Evolutionary conservation across 1,284 basidiomycete genomes (phyloP), one percentile per base, ranked within the genome.

Genomic region (Moesziomyces sp.): DNA sequence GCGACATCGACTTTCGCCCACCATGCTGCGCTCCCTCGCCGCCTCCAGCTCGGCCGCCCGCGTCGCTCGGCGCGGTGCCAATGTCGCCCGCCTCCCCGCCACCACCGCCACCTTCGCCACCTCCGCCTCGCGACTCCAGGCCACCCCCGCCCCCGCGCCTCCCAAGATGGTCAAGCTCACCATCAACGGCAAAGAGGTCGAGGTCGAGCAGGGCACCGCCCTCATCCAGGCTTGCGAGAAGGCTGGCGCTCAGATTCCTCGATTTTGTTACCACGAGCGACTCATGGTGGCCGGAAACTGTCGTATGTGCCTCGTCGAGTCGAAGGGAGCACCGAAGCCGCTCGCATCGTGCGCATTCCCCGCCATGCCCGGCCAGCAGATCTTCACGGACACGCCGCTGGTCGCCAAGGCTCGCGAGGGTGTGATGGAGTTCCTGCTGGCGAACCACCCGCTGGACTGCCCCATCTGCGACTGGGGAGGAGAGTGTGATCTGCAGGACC

Each of bases 401-500:
- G 94, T 98, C 16, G 94, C 97, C 85, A 94, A 96, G 88, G 94
- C 94, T 69, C 90, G 93, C 35, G 65, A 69, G 66, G 95, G 96
- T 64, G 96, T 99, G 64, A 97, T 99, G 95, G 97, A 99, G 85
- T 98, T 99, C 86, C 88, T 99, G 42, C 90, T 99, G 58, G 90
- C 94, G 73, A 99, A 99, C 86, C 96, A 99, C 84, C 96, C 96
- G 3, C 88, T 99, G 66, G 96, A 99, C 85, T 99, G 96, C 87
- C 96, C 97, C 38, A 93, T 99, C 78, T 99, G 96, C 83, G 97
- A 99, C 85, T 83, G 85, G 81, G 85, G 85, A 58, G 85, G 86
- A 53, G 96, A 99, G 89, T 99, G 97, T 85, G 97, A 99, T 85
- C 88, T 99, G 23, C 96, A 99, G 88, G 96, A 99, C 86, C 97